A percentile compares a stretch with the other conserved stretches of the same genome.
These are phyloP conservation scores for Phoma sp. DNA, from an alignment of 2,329 filamentous ascomycete species.

Conservation along the genomic window DNA sequence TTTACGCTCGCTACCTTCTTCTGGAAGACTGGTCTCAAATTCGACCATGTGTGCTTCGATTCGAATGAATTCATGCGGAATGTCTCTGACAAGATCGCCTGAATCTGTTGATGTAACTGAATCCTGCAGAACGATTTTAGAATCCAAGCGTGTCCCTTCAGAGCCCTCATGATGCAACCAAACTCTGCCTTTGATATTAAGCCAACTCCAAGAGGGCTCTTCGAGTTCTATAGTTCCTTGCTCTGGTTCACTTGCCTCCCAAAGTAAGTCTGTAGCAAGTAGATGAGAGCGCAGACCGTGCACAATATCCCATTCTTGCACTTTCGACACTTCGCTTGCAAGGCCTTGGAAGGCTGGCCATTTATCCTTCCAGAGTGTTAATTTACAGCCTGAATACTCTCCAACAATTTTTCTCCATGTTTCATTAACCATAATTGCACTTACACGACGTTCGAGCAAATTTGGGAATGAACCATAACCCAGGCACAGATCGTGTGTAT, in stretches of 20 bases:
- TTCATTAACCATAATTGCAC: too few relatives aligned
- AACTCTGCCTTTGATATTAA: not conserved
- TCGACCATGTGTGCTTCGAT: not conserved
- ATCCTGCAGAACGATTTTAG: not conserved
- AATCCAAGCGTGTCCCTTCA: not conserved
- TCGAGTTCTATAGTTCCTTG: not conserved
- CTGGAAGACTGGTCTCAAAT: too few relatives aligned
- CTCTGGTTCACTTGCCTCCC: not conserved
- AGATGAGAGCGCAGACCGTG: not conserved
- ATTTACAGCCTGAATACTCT: not conserved
- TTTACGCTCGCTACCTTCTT: not conserved
- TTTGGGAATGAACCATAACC: not conserved
- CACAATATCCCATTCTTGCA: not conserved
- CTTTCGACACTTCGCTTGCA: not conserved
- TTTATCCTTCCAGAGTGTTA: slow-evolving; percentile 1
- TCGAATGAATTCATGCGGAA: not conserved
- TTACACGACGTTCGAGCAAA: too few relatives aligned
- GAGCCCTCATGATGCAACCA: accelerated
- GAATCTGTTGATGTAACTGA: too few relatives aligned
- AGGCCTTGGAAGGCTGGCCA: slow-evolving; percentile 6
- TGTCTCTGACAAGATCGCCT: not conserved
- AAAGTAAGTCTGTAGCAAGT: not conserved
- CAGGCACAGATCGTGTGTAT: not conserved
- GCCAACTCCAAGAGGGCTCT: slow-evolving; percentile 4
- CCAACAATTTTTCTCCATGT: not conserved